A percentile compares a stretch with the other conserved stretches of the same genome.
Conservation (phyloP, 768 basidiomycete genomes). For the Amanita phalloides region DNA sequence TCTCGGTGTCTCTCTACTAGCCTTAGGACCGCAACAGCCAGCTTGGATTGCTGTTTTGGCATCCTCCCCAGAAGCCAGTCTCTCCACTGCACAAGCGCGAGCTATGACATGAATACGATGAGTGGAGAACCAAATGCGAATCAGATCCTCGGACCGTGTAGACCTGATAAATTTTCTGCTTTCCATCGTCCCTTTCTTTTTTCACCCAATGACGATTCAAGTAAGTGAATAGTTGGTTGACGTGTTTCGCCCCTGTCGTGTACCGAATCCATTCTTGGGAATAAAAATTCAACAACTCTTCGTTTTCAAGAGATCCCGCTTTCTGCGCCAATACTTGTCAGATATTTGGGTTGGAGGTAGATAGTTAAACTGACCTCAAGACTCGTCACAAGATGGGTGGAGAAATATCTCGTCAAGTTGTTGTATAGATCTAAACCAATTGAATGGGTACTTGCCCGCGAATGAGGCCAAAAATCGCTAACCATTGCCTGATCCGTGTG, state of each 20-base stretch:
- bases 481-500: conserved; percentile 5
- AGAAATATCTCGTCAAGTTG: conserved; percentile 87
- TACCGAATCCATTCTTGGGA: conserved; percentile 92
- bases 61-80: conserved; percentile 80
- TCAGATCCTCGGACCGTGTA: conserved; percentile 63
- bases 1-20: conserved; percentile 91
- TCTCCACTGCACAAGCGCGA: conserved; percentile 96
- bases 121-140: conserved; percentile 2
- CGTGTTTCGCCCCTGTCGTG: conserved; percentile 94
- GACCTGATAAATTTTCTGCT: conserved; percentile 89
- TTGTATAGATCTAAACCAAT: conserved; percentile 98
- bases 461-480: conserved; percentile 4
- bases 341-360: neutral
- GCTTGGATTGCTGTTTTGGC: conserved; percentile 72
- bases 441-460: conserved; percentile 80
- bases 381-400: conserved; percentile 49
- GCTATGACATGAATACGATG: conserved; percentile 37
- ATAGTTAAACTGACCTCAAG: neutral
- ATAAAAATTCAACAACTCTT: conserved; percentile 84
- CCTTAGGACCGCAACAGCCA: conserved; percentile 79
- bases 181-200: conserved; percentile 92
- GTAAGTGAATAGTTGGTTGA: conserved; percentile 96
- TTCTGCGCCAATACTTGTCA: conserved; percentile 30
- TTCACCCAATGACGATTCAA: conserved; percentile 99
- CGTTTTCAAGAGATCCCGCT: conserved; percentile 74